Conservation (phyloP, 768 basidiomycete species). For the Sistotremastrum suecicum region DNA sequence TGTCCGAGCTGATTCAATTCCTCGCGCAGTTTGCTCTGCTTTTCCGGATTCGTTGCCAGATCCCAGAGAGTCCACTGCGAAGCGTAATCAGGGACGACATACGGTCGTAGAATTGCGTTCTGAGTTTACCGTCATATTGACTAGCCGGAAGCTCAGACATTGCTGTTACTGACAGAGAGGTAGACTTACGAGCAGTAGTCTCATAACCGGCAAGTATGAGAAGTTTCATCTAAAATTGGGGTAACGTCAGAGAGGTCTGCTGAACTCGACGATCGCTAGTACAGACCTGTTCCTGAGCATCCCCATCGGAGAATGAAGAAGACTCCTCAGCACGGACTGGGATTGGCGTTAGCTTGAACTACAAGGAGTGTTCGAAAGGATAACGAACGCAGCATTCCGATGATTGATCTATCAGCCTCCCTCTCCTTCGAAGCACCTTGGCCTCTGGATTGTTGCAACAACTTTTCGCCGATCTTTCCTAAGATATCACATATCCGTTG, state of each 20-base stretch:
- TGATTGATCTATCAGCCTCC: slow-evolving; percentile 22
- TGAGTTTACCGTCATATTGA: too few species aligned
- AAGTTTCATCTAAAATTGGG: slow-evolving; percentile 40
- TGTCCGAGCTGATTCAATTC: slow-evolving; percentile 27
- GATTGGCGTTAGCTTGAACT: not conserved
- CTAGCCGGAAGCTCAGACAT: too few species aligned
- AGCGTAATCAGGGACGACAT: slow-evolving; percentile 10
- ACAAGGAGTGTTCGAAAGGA: not conserved
- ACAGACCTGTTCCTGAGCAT: slow-evolving; percentile 25
- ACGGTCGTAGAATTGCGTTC: too few species aligned
- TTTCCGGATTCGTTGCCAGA: slow-evolving; percentile 27
- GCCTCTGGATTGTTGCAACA: slow-evolving; percentile 22
- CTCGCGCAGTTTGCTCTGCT: slow-evolving; percentile 33
- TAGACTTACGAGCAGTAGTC: slow-evolving; percentile 28
- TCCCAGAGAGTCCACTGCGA: slow-evolving; percentile 42
- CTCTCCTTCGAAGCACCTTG: slow-evolving; percentile 17
- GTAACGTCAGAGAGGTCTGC: slow-evolving; percentile 26
- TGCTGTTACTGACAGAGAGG: too few species aligned
- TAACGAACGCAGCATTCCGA: slow-evolving; percentile 21
- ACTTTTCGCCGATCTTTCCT: slow-evolving; percentile 29
- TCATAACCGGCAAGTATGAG: slow-evolving; percentile 50
- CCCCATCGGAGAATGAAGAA: slow-evolving; percentile 23
- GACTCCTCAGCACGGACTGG: slow-evolving; percentile 23
- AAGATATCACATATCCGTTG: slow-evolving; percentile 38
- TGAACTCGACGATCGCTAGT: slow-evolving; percentile 3